A percentile compares a stretch with the other conserved stretches of the same genome.
Conservation (phyloP, 306 rosid species). For the Leucaena leucocephala region DNA sequence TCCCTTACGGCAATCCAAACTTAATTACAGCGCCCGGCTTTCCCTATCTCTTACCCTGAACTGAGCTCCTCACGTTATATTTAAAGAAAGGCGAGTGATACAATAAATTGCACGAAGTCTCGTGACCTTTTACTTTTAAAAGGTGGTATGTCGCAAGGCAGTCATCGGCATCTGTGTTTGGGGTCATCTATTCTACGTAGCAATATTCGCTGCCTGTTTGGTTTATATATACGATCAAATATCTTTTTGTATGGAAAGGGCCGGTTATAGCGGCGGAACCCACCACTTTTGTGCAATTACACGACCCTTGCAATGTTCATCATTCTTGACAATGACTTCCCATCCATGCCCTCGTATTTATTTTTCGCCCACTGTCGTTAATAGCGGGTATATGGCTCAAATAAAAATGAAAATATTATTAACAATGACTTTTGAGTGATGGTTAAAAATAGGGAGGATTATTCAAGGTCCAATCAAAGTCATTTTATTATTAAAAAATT, state of each 20-base stretch:
- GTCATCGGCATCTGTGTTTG: slow-evolving; percentile 2
- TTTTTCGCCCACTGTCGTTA: neutral
- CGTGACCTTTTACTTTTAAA: neutral
- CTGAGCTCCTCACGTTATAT: neutral
- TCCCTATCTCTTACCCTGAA: neutral
- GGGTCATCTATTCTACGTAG: neutral
- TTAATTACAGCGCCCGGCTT: neutral
- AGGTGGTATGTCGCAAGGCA: neutral
- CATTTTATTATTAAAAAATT: too few species aligned
- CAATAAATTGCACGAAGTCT: neutral
- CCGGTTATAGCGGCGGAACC: neutral
- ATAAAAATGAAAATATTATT: neutral
- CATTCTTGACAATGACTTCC: neutral
- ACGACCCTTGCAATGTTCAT: slow-evolving; percentile 39
- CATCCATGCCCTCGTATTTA: neutral
- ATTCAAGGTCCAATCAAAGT: too few species aligned
- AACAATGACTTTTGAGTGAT: neutral
- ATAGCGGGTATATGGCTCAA: too few species aligned
- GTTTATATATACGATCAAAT: neutral
- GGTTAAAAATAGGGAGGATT: too few species aligned
- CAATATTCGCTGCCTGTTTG: slow-evolving; percentile 29
- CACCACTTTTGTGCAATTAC: neutral
- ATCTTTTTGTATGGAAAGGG: neutral
- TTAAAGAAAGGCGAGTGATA: neutral
- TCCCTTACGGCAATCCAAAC: slow-evolving; percentile 40